A percentile compares a stretch with the other conserved stretches of the same genome.
phyloP scores from a whole-genome alignment of 2,329 filamentous ascomycete genomes.

The Fusarium agapanthi region DNA sequence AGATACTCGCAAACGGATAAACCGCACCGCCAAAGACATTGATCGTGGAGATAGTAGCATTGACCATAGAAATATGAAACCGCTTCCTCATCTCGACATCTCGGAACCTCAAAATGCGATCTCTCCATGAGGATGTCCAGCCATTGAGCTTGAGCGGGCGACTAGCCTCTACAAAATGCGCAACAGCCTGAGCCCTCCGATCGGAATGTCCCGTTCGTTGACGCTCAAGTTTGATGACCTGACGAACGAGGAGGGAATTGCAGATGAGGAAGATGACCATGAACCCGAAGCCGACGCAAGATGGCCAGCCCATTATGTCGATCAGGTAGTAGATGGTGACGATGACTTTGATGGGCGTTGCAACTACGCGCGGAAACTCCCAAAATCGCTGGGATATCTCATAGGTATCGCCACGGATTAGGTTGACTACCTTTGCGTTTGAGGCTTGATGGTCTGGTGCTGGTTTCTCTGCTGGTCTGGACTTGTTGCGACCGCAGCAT shows the following conservation, averaged over 20 bases:
- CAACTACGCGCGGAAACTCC: constrained; percentile 82
- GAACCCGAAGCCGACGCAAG: constrained; percentile 76
- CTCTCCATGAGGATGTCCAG: constrained; percentile 51
- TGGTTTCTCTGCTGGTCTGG: not conserved
- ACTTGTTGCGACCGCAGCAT: constrained; percentile 29
- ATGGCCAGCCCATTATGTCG: constrained; percentile 81
- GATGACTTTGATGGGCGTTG: constrained; percentile 79
- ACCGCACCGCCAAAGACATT: constrained; percentile 77
- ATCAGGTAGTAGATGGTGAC: constrained; percentile 72
- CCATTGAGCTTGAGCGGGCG: constrained; percentile 65
- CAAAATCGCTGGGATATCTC: constrained; percentile 86
- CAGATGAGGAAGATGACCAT: constrained; percentile 73
- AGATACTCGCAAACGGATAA: constrained; percentile 84
- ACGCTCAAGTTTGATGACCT: constrained; percentile 74
- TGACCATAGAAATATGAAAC: constrained; percentile 48
- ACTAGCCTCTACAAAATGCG: constrained; percentile 87
- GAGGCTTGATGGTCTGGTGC: constrained; percentile 67
- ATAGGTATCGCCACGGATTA: constrained; percentile 85
- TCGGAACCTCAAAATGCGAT: constrained; percentile 49
- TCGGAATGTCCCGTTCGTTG: constrained; percentile 79
- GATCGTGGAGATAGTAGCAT: constrained; percentile 67
- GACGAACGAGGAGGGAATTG: constrained; percentile 73
- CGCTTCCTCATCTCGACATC: constrained; percentile 50
- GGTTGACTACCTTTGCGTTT: constrained; percentile 89
- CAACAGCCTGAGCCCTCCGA: constrained; percentile 78